These are phyloP conservation scores for Pseudogymnoascus sp. DNA, from an alignment of 2,329 filamentous ascomycete species.

Conservation along the genomic window DNA sequence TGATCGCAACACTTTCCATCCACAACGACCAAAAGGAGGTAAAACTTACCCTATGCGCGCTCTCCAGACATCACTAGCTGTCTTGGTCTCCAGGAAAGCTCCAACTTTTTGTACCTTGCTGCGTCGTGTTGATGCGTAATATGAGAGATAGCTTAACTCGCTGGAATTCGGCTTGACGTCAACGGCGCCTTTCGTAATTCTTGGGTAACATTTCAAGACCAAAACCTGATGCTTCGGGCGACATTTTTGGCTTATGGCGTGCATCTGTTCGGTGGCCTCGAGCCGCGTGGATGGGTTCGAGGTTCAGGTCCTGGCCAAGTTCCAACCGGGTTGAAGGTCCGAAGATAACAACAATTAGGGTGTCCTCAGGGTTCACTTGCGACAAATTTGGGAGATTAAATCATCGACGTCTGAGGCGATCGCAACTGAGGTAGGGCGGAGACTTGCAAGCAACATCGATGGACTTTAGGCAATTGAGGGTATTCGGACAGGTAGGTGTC, in stretches of 20 bases:
- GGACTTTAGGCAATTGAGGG: neutral
- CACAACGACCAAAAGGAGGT: neutral
- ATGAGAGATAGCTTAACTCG: slow-evolving; percentile 93
- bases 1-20: slow-evolving; percentile 17
- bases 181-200: slow-evolving; percentile 81
- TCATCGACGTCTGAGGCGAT: neutral
- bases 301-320: neutral
- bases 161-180: slow-evolving; percentile 94
- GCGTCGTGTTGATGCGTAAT: slow-evolving; percentile 89
- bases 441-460: slow-evolving; percentile 3
- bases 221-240: slow-evolving; percentile 96
- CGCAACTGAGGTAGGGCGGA: neutral
- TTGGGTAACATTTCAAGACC: slow-evolving; percentile 92
- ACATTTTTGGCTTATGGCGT: slow-evolving; percentile 59
- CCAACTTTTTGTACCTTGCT: slow-evolving; percentile 97
- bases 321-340: slow-evolving; percentile 1
- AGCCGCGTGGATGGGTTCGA: neutral
- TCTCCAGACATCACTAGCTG: slow-evolving; percentile 83
- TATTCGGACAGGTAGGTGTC: neutral
- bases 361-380: slow-evolving; percentile 3
- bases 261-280: slow-evolving; percentile 39
- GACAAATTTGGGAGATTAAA: neutral
- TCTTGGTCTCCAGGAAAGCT: slow-evolving; percentile 90
- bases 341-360: slow-evolving; percentile 1
- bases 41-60: slow-evolving; percentile 72